Conservation (phyloP, 2,329 filamentous ascomycete species). For the Colletotrichum godetiae region DNA sequence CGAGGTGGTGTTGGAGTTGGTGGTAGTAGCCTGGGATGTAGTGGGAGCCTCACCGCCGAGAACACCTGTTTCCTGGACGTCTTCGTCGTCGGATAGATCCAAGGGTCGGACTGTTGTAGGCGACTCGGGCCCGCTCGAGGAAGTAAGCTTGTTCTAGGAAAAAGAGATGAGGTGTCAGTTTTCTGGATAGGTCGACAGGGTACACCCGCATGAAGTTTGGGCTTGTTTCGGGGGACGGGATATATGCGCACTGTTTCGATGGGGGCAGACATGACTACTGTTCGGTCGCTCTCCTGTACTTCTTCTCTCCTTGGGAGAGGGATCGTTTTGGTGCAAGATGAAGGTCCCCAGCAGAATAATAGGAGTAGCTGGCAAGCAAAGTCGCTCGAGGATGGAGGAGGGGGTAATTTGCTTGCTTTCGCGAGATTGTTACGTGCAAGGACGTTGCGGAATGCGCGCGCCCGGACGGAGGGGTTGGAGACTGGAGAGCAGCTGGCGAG, state of each 20-base stretch:
- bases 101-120: conserved; percentile 74
- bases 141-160: conserved; percentile 56
- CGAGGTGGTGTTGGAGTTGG: conserved; percentile 36
- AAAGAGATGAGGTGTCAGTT: conserved; percentile 30
- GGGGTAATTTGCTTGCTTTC: conserved; percentile 20
- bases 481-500: conserved; percentile 29
- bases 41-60: conserved; percentile 54
- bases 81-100: conserved; percentile 75
- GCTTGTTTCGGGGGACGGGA: conserved; percentile 37
- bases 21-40: conserved; percentile 40
- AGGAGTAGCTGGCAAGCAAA: conserved; percentile 2
- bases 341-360: neutral
- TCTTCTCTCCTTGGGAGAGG: neutral
- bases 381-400: neutral
- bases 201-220: conserved; percentile 35
- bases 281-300: conserved; percentile 12
- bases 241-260: conserved; percentile 55
- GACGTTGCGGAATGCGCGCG: conserved; percentile 20
- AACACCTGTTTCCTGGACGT: conserved; percentile 70
- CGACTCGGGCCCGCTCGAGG: conserved; percentile 66
- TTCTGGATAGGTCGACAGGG: neutral
- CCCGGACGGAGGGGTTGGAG: conserved; percentile 32
- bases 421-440: conserved; percentile 31
- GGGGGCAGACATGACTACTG: conserved; percentile 54
- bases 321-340: neutral